These are phyloP conservation scores for Areca catechu DNA, from an alignment of 176 grass and related monocot genomes.

Conservation along the genomic window DNA sequence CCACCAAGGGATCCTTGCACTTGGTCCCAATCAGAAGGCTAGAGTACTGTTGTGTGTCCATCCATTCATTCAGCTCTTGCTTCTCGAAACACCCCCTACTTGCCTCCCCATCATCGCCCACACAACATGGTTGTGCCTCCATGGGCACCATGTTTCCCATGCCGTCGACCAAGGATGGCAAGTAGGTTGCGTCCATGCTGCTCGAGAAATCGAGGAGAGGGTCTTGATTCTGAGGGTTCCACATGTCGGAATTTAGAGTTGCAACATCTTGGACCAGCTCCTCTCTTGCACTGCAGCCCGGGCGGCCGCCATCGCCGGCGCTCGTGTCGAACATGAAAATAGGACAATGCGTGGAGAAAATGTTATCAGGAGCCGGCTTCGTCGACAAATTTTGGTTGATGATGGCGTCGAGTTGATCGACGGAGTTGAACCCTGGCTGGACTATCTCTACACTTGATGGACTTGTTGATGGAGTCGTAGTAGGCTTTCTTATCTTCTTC, in stretches of 20 bases:
- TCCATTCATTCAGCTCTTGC: slow-evolving; percentile 30
- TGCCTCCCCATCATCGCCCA: slow-evolving; percentile 9
- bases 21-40: slow-evolving; percentile 78
- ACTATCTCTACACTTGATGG: not conserved
- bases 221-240: slow-evolving; percentile 7
- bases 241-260: slow-evolving; percentile 6
- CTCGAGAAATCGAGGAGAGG: slow-evolving; percentile 41
- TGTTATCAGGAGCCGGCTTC: slow-evolving; percentile 11
- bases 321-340: slow-evolving; percentile 71
- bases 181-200: slow-evolving; percentile 45
- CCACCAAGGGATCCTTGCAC: slow-evolving; percentile 14
- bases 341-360: slow-evolving; percentile 40
- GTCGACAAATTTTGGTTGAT: slow-evolving; percentile 43
- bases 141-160: slow-evolving; percentile 41
- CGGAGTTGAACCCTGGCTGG: slow-evolving; percentile 29
- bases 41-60: slow-evolving; percentile 47
- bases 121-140: slow-evolving; percentile 12
- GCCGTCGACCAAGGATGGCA: slow-evolving; percentile 58
- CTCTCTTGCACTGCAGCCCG: slow-evolving; percentile 21
- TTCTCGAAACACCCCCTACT: slow-evolving; percentile 23
- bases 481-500: slow-evolving; percentile 79
- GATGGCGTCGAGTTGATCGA: slow-evolving; percentile 45
- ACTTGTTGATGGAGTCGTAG: not conserved
- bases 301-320: slow-evolving; percentile 17
- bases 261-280: slow-evolving; percentile 3